phyloP scores from a whole-genome alignment of 1,139 yeast species.

The Wickerhamomyces sp. region DNA sequence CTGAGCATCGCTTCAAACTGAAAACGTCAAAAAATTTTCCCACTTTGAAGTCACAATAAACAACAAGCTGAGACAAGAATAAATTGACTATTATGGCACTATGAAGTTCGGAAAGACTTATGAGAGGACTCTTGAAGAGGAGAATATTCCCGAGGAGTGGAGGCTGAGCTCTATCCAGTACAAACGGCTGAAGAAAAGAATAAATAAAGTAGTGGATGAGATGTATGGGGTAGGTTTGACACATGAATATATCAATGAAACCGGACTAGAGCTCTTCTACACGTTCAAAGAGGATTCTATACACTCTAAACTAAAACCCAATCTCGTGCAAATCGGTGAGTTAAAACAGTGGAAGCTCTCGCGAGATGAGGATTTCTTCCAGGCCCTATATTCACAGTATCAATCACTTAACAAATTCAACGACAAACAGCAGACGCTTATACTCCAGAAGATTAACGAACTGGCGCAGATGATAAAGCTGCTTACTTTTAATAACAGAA shows the following conservation, averaged over 20 bases:
- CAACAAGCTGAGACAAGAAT: too few species aligned
- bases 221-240: constrained; percentile 46
- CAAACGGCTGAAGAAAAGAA: constrained; percentile 62
- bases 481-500: constrained; percentile 34
- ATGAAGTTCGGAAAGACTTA: constrained; percentile 71
- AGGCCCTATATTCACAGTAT: constrained; percentile 17
- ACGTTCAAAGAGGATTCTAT: constrained; percentile 19
- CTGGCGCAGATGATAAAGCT: constrained; percentile 59
- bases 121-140: constrained; percentile 56
- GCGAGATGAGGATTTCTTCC: constrained; percentile 17
- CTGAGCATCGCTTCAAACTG: too few species aligned
- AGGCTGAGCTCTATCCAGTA: constrained; percentile 64
- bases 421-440: constrained; percentile 8
- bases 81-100: too few species aligned
- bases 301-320: constrained; percentile 31
- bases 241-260: constrained; percentile 36
- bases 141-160: constrained; percentile 67
- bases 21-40: too few species aligned
- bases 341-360: constrained; percentile 6
- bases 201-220: constrained; percentile 58
- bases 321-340: constrained; percentile 23
- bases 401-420: constrained; percentile 12
- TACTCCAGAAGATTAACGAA: constrained; percentile 31
- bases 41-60: too few species aligned
- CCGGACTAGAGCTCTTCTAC: constrained; percentile 32